Evolutionary conservation across 2,329 filamentous ascomycete genomes (phyloP).

Genomic region (Colletotrichum orchidophilum): DNA sequence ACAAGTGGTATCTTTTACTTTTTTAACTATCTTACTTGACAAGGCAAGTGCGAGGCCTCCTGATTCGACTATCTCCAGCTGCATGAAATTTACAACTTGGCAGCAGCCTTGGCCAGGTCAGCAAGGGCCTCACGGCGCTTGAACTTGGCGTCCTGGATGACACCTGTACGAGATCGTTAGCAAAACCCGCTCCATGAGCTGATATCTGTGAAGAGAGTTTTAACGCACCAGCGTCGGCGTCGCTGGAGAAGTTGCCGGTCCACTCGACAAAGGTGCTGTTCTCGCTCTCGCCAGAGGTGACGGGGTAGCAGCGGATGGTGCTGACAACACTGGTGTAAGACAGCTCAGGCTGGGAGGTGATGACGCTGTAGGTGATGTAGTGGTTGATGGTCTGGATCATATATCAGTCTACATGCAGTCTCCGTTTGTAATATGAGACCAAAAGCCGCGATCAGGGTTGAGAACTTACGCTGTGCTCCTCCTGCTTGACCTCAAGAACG

Average conservation of each 20-base stretch:
- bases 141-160: slow-evolving; percentile 80
- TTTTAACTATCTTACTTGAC: background rate
- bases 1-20: slow-evolving; percentile 10
- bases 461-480: slow-evolving; percentile 73
- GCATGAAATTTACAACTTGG: slow-evolving; percentile 39
- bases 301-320: slow-evolving; percentile 71
- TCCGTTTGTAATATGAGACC: background rate
- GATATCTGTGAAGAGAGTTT: no score
- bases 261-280: slow-evolving; percentile 75
- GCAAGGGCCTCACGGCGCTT: slow-evolving; percentile 78
- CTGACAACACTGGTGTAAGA: slow-evolving; percentile 73
- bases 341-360: slow-evolving; percentile 71
- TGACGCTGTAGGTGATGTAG: slow-evolving; percentile 79
- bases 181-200: no score
- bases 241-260: slow-evolving; percentile 75
- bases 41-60: background rate
- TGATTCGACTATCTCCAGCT: background rate
- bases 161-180: slow-evolving; percentile 53
- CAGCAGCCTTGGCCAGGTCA: slow-evolving; percentile 66
- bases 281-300: slow-evolving; percentile 73
- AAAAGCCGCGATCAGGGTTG: background rate
- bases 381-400: slow-evolving; percentile 70
- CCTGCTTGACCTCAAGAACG: slow-evolving; percentile 77
- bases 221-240: slow-evolving; percentile 73
- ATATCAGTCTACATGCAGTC: background rate